Conservation (phyloP, 2,329 filamentous ascomycete species). For the Aspergillus quadricinctus region DNA sequence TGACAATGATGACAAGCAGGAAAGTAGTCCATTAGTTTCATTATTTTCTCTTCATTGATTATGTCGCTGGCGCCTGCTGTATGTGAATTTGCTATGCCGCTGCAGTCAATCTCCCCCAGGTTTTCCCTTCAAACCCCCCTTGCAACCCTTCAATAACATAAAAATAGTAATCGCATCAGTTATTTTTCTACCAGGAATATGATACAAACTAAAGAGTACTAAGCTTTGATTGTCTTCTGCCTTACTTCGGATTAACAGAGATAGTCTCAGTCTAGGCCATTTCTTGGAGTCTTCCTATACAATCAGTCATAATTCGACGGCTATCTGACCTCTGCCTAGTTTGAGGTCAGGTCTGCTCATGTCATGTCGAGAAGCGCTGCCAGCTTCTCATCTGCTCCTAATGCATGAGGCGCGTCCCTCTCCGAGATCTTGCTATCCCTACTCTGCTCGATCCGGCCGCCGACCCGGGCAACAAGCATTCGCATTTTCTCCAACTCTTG, state of each 20-base stretch:
- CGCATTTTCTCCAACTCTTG: slow-evolving; percentile 49
- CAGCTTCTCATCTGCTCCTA: slow-evolving; percentile 31
- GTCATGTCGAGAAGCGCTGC: slow-evolving; percentile 36
- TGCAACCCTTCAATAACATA: slow-evolving; percentile 12
- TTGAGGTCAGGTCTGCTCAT: slow-evolving; percentile 15
- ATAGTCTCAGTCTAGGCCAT: not conserved
- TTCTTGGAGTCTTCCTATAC: not conserved
- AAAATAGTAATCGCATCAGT: not conserved
- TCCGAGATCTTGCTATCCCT: slow-evolving; percentile 15
- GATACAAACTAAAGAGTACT: not conserved
- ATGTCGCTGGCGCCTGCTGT: slow-evolving; percentile 14
- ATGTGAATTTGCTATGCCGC: slow-evolving; percentile 2
- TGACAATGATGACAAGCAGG: not conserved
- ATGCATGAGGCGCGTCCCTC: slow-evolving; percentile 17
- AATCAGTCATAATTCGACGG: not conserved
- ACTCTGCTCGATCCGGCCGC: slow-evolving; percentile 32
- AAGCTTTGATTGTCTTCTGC: not conserved
- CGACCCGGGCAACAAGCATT: slow-evolving; percentile 43
- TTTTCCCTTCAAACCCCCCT: slow-evolving; percentile 8
- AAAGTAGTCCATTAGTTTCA: slow-evolving; percentile 1
- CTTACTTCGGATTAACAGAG: not conserved
- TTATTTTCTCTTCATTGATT: slow-evolving; percentile 3
- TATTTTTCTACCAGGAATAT: not conserved
- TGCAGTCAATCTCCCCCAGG: slow-evolving; percentile 9
- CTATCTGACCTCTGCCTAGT: not conserved